Evolutionary conservation across 176 grass and related monocot species (phyloP).

Genomic region (Cenchrus americanus): DNA sequence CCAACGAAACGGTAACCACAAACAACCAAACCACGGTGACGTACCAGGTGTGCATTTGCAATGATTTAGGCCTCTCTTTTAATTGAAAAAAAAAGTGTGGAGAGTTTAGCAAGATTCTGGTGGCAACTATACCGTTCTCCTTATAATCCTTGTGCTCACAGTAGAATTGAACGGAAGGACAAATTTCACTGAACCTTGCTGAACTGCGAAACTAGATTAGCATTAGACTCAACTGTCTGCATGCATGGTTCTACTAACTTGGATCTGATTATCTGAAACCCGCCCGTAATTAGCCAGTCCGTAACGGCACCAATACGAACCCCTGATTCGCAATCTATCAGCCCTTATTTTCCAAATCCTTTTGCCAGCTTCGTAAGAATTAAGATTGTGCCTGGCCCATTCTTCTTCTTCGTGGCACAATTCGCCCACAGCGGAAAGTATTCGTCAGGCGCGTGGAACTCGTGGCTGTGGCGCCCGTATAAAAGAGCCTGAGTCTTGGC

Average conservation of each 20-base stretch:
- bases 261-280: slow-evolving; percentile 6
- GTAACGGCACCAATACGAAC: slow-evolving; percentile 29
- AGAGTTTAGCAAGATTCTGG: background rate
- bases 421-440: background rate
- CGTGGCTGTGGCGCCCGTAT: background rate
- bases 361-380: background rate
- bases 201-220: background rate
- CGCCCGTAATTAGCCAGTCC: background rate
- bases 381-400: background rate
- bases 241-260: background rate
- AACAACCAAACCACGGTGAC: background rate
- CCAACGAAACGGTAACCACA: slow-evolving; percentile 22
- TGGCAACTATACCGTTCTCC: background rate
- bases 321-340: background rate
- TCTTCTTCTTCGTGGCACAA: background rate
- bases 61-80: background rate
- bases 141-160: background rate
- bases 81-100: background rate
- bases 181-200: background rate
- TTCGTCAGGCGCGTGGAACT: background rate
- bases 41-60: background rate
- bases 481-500: background rate
- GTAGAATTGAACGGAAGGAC: background rate
- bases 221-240: background rate
- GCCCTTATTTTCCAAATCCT: background rate